Evolutionary conservation across 1,139 yeast genomes (phyloP).

Genomic region (Hyphopichia khmerensis): DNA sequence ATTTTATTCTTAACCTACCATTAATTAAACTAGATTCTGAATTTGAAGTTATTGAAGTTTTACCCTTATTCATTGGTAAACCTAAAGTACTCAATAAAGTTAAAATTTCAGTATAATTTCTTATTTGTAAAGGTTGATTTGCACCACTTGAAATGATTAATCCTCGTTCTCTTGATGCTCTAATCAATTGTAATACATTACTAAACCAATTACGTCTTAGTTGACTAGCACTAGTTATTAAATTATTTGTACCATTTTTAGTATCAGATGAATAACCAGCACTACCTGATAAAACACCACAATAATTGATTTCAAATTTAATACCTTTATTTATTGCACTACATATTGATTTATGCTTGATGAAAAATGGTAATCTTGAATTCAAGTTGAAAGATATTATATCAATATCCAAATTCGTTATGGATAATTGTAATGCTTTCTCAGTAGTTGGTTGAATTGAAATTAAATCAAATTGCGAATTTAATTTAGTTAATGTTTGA

Average conservation of each 20-base stretch:
- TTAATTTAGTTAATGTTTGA: conserved; percentile 64
- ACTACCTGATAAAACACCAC: conserved; percentile 47
- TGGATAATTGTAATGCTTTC: conserved; percentile 71
- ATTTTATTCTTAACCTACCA: conserved; percentile 68
- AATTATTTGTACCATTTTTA: conserved; percentile 1
- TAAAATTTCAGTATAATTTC: conserved; percentile 68
- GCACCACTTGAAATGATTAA: conserved; percentile 81
- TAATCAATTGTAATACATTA: conserved; percentile 71
- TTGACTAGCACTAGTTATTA: conserved; percentile 19
- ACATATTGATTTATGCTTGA: conserved; percentile 82
- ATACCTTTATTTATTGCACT: conserved; percentile 83
- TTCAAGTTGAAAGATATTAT: conserved; percentile 70
- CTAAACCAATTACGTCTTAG: conserved; percentile 61
- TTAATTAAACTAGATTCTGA: conserved; percentile 65
- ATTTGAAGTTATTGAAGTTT: conserved; percentile 56
- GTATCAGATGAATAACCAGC: conserved; percentile 28
- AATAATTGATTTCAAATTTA: conserved; percentile 75
- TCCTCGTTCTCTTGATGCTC: conserved; percentile 83
- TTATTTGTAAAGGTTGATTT: conserved; percentile 49
- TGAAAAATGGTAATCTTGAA: conserved; percentile 67
- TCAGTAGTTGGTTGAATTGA: conserved; percentile 83
- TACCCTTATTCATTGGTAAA: conserved; percentile 59
- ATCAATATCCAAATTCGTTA: conserved; percentile 75
- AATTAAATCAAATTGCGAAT: conserved; percentile 68
- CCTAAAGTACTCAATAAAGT: conserved; percentile 72